Evolutionary conservation across 768 basidiomycete species (phyloP), one percentile per base, ranked within the genome.

Genomic region (Leucosporidium scottii): DNA sequence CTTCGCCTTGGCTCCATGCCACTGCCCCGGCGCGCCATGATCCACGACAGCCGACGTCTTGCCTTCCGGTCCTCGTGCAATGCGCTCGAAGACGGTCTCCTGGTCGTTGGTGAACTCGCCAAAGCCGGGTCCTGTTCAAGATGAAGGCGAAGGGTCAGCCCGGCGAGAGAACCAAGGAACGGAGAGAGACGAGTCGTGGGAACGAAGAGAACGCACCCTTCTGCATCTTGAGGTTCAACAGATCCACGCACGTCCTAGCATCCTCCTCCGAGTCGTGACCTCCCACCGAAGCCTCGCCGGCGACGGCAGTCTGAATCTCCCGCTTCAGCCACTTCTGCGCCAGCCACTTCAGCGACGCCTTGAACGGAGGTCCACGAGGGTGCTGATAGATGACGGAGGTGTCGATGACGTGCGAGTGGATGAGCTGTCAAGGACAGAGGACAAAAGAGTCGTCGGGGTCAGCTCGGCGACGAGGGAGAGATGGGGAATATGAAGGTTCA

Each of bases 181-280:
- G 65, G 23, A 23, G 27, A 0, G 12, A 30, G 23, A 17, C n/a
- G 17, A 50, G n/a, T 10, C 34, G 34, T 5, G 34, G 34, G 34
- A 4, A 34, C 5, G 34, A 34, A 4, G 20, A 36, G 72, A 44
- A 44, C 77, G 78, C 79, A 78, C 89, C 91, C 69, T 85, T 81
- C 58, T 85, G 84, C 27, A 96, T 73, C 78, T 99, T 97, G 76
- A 87, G 85, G 75, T 84, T 83, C 27, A 99, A 76, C 36, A 99
- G 80, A 67, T 94, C 92, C 15, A 91, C 72, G 74, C 92, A 93
- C 0, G 93, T 89, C 25, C 87, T 81, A 0, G 94, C 93, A 73
- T 98, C 94, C 76, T 98, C 94, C 74, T 93, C 90, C 3, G 93
- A 91, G 70, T 96, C 89, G 77, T 98, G 94, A 4, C 91, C 91